phyloP scores from a whole-genome alignment of 257 asterid genomes.

The Misopates orontium region DNA sequence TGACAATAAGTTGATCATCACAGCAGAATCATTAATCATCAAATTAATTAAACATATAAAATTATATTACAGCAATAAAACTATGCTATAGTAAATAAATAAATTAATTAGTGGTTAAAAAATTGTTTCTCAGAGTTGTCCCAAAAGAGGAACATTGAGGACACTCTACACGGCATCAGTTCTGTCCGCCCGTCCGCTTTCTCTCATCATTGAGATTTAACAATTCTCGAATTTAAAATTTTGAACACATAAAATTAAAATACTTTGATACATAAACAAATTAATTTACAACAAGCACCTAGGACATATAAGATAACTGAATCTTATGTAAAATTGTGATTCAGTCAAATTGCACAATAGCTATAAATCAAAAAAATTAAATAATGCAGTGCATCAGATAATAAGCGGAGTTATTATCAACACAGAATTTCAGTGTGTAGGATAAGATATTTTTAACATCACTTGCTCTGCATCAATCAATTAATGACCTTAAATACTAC shows the following conservation, averaged over 20 bases:
- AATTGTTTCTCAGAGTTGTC: conserved; percentile 51
- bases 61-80: neutral
- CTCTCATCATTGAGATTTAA: conserved; percentile 51
- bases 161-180: conserved; percentile 92
- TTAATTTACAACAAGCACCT: neutral
- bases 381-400: conserved; percentile 29
- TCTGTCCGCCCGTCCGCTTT: conserved; percentile 95
- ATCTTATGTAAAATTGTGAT: too few relatives aligned
- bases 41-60: too few relatives aligned
- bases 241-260: neutral
- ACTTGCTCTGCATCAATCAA: conserved; percentile 7
- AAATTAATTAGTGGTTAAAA: neutral
- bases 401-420: conserved; percentile 38
- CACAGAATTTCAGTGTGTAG: conserved; percentile 43
- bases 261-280: neutral
- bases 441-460: conserved; percentile 28
- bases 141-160: conserved; percentile 59
- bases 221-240: neutral
- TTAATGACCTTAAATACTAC: too few relatives aligned
- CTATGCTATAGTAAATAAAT: neutral
- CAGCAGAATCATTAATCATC: conserved; percentile 15
- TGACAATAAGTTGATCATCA: conserved; percentile 45
- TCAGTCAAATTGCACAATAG: too few relatives aligned
- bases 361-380: too few relatives aligned
- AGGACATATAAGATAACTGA: too few relatives aligned